Evolutionary conservation across 1,284 basidiomycete species (phyloP).

Genomic region (Mycena sp.): DNA sequence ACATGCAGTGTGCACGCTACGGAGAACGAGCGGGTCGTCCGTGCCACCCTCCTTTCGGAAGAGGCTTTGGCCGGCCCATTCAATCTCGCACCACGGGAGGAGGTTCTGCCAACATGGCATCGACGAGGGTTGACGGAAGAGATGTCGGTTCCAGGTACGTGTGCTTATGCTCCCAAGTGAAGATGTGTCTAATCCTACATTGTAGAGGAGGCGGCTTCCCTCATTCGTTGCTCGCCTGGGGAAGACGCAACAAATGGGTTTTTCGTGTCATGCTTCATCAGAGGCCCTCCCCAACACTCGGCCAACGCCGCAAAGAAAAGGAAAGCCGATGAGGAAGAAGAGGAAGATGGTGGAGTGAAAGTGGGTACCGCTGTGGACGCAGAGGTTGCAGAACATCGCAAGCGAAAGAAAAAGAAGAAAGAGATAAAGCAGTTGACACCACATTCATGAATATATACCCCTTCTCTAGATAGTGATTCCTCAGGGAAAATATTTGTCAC

Average conservation of each 20-base stretch:
- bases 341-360: constrained; percentile 18
- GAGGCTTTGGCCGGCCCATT: constrained; percentile 72
- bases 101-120: constrained; percentile 83
- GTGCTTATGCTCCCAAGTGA: background rate
- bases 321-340: constrained; percentile 31
- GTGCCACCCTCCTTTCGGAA: constrained; percentile 74
- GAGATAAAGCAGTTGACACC: constrained; percentile 32
- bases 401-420: constrained; percentile 40
- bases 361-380: background rate
- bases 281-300: background rate
- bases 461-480: too few relatives aligned
- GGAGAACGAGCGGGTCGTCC: constrained; percentile 86
- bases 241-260: constrained; percentile 95
- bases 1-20: constrained; percentile 93
- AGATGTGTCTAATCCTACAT: background rate
- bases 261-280: constrained; percentile 89
- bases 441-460: constrained; percentile 1
- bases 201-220: constrained; percentile 68
- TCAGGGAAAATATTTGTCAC: background rate
- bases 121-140: constrained; percentile 78
- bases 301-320: constrained; percentile 14
- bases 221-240: constrained; percentile 87
- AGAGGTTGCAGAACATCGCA: constrained; percentile 8
- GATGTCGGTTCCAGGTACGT: constrained; percentile 58
- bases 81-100: constrained; percentile 67